Percentiles rank a stretch among this genome's conserved stretches.
These are phyloP conservation scores for Cladobotryum mycophilum DNA, from an alignment of 2,329 filamentous ascomycete species.

Conservation along the genomic window DNA sequence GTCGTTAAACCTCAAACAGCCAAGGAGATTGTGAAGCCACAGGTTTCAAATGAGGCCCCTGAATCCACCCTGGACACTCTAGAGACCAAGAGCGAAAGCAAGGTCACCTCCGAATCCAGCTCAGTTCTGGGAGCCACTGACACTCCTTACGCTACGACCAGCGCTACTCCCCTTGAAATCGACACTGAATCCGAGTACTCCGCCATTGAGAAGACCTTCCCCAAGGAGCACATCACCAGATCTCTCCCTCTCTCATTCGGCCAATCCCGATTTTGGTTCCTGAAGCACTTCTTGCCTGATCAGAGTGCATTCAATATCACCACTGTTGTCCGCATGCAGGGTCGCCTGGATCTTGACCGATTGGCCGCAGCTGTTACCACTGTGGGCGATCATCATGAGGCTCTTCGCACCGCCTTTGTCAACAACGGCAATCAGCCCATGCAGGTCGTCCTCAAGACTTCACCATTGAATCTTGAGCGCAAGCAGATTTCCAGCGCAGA, in stretches of 20 bases:
- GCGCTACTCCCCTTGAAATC: not conserved
- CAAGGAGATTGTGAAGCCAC: not conserved
- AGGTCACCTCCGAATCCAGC: not conserved
- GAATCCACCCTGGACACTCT: not conserved
- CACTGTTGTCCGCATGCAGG: not conserved
- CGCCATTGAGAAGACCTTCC: not conserved
- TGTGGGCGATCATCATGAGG: constrained; percentile 14
- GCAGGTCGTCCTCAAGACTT: constrained; percentile 20
- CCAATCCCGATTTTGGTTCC: constrained; percentile 1
- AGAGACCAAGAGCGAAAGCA: not conserved
- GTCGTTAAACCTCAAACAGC: not conserved
- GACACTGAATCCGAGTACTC: not conserved
- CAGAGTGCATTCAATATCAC: not conserved
- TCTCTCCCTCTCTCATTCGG: not conserved
- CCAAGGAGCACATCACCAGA: not conserved
- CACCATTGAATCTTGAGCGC: constrained; percentile 23
- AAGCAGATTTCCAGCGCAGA: constrained; percentile 15
- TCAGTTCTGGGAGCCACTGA: not conserved
- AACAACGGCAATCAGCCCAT: constrained; percentile 11
- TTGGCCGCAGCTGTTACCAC: not conserved
- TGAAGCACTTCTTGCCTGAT: not conserved
- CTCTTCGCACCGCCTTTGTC: constrained; percentile 16
- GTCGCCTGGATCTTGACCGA: not conserved
- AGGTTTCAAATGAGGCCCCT: not conserved
- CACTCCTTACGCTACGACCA: not conserved